These are phyloP conservation scores for Aspergillus uvarum DNA, from an alignment of 2,329 filamentous ascomycete species.

Conservation along the genomic window DNA sequence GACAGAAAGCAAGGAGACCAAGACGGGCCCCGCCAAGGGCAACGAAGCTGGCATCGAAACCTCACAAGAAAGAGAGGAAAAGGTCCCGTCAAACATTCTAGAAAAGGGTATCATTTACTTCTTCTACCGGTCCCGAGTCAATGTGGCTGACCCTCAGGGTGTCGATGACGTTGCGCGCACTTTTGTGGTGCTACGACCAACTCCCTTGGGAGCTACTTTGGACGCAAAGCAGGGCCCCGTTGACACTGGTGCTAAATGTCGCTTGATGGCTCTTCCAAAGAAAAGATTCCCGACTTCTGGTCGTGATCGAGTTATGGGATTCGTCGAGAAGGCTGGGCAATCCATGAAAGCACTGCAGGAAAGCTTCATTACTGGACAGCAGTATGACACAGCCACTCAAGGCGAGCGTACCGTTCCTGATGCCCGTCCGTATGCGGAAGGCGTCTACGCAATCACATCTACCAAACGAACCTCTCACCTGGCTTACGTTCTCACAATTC, in stretches of 20 bases:
- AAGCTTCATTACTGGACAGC: constrained; percentile 63
- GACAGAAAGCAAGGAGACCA: constrained; percentile 8
- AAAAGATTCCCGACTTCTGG: constrained; percentile 73
- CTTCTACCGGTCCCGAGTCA: constrained; percentile 78
- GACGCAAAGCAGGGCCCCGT: constrained; percentile 53
- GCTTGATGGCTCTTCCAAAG: constrained; percentile 78
- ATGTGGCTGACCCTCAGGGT: constrained; percentile 66
- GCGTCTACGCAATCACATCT: constrained; percentile 77
- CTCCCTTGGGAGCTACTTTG: constrained; percentile 68
- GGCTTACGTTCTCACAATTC: constrained; percentile 76
- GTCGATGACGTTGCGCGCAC: constrained; percentile 73
- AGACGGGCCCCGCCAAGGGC: constrained; percentile 11
- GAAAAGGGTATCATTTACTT: constrained; percentile 93
- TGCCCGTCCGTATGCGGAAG: constrained; percentile 75
- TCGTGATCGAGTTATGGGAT: constrained; percentile 72
- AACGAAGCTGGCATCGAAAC: constrained; percentile 48
- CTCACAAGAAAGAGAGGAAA: constrained; percentile 52
- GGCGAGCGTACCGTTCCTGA: constrained; percentile 68
- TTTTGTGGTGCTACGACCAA: constrained; percentile 75
- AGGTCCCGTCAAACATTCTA: constrained; percentile 63
- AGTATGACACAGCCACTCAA: constrained; percentile 74
- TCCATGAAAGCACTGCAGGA: constrained; percentile 70
- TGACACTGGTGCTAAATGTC: constrained; percentile 59
- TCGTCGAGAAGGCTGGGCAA: constrained; percentile 72
- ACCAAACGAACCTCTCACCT: constrained; percentile 73